A percentile compares a stretch with the other conserved stretches of the same genome.
Evolutionary conservation across 805 yeast species (phyloP).

Genomic region (Nakazawaea holstii): DNA sequence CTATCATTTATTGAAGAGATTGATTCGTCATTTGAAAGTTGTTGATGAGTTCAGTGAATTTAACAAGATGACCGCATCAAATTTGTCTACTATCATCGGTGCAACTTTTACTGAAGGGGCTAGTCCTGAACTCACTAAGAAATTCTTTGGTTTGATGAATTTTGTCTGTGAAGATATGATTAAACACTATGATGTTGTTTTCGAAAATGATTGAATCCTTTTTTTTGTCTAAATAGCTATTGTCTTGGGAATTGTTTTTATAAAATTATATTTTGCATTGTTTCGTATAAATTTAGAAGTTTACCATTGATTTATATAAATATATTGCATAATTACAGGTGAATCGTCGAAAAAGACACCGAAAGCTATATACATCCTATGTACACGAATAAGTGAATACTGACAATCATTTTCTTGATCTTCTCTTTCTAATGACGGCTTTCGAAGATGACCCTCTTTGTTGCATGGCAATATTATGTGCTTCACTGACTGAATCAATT

Average conservation of each 20-base stretch:
- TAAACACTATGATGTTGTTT: slow-evolving; percentile 33
- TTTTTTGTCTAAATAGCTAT: neutral
- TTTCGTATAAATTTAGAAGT: neutral
- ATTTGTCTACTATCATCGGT: slow-evolving; percentile 84
- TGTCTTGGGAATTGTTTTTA: no score
- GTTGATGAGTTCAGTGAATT: slow-evolving; percentile 60
- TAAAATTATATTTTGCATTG: no score
- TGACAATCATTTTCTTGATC: neutral
- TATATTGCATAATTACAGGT: no score
- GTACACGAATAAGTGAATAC: neutral
- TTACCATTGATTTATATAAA: neutral
- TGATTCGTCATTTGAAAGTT: slow-evolving; percentile 63
- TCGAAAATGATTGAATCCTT: slow-evolving; percentile 13
- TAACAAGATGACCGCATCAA: slow-evolving; percentile 86
- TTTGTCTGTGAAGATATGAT: slow-evolving; percentile 47
- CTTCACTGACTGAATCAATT: slow-evolving; percentile 22
- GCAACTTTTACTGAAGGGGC: slow-evolving; percentile 56
- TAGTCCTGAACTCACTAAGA: slow-evolving; percentile 38
- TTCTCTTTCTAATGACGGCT: slow-evolving; percentile 4
- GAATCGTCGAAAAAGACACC: no score
- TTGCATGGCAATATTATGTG: slow-evolving; percentile 13
- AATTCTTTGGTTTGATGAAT: slow-evolving; percentile 51
- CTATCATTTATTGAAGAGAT: slow-evolving; percentile 59
- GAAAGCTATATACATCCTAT: neutral
- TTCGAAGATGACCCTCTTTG: neutral